Percentiles rank a stretch among this genome's conserved stretches.
Evolutionary conservation across 2,329 filamentous ascomycete species (phyloP).

Genomic region (Phoma sp.): DNA sequence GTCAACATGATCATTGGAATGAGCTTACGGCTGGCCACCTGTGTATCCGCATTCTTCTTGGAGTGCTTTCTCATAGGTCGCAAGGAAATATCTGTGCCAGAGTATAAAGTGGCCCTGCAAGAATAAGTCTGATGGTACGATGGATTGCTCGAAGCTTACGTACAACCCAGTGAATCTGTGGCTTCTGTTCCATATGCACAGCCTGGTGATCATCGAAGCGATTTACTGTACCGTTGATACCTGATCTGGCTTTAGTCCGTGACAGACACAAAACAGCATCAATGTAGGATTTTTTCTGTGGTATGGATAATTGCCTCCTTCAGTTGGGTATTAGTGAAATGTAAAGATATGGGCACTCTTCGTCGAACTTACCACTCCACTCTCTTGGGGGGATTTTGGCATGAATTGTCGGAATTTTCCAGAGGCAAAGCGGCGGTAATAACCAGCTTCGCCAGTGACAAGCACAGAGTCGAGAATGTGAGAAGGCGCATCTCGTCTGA

Average conservation of each 20-base stretch:
- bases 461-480: too few species aligned
- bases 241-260: constrained; percentile 22
- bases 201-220: constrained; percentile 34
- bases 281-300: constrained; percentile 29
- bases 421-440: too few species aligned
- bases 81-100: constrained; percentile 33
- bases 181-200: constrained; percentile 28
- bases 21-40: constrained; percentile 24
- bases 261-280: constrained; percentile 33
- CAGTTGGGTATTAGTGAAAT: neutral
- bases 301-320: constrained; percentile 30
- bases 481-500: too few species aligned
- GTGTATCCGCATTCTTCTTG: constrained; percentile 32
- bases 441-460: too few species aligned
- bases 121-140: neutral
- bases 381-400: neutral
- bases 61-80: constrained; percentile 31
- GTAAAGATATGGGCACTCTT: too few species aligned
- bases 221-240: constrained; percentile 21
- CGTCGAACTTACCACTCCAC: neutral
- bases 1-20: neutral
- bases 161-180: constrained; percentile 33
- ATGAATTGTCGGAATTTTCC: too few species aligned
- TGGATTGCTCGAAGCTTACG: neutral
- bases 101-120: constrained; percentile 5